Evolutionary conservation across 768 basidiomycete species (phyloP), one percentile per base, ranked within the genome.

Genomic region (Roridomyces roridus): DNA sequence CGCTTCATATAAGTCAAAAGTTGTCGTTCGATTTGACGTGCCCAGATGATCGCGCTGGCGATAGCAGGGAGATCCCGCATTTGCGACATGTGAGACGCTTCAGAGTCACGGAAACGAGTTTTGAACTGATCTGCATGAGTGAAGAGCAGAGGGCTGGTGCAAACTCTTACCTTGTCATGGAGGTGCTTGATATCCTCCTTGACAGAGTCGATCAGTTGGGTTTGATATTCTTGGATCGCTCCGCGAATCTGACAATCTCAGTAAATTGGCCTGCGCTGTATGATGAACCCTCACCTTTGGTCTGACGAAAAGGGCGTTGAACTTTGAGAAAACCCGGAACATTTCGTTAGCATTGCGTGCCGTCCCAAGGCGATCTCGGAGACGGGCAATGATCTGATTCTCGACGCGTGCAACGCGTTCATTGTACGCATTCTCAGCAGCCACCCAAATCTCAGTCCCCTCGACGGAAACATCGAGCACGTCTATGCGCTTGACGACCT

Each of bases 31-130:
- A 99, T 99, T 77, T 98, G 97, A n/a, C 91, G 84, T 0, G 97
- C 96, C 97, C 97, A 99, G 65, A 96, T 94, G 71, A 98, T 97
- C 17, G 97, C 93, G 24, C 95, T 94, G 1, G 97, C 93, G 50
- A 99, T 97, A n/a, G 96, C 94, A 2, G 96, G 96, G 10, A 98
- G 80, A 71, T 99, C 97, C 23, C 97, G 93, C 87, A 98, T 94
- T 72, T 97, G 95, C 0, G 96, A 90, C 96, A 98, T 98, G 73
- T 97, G 94, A 69, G 91, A 96, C 9, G 96, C 92, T 75, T 98
- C 93, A 1, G 95, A 98, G 71, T 87, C 88, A 14, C 95, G 92
- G 71, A 98, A 98, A 71, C 94, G 92, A 6, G 90, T 91, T 80
- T 96, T 97, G 80, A 98, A 98, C 88, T 93, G 60, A 23, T 18